A percentile compares a stretch with the other conserved stretches of the same genome.
These are phyloP conservation scores for Arthroderma uncinatum DNA, from an alignment of 2,329 filamentous ascomycete species.

Conservation along the genomic window DNA sequence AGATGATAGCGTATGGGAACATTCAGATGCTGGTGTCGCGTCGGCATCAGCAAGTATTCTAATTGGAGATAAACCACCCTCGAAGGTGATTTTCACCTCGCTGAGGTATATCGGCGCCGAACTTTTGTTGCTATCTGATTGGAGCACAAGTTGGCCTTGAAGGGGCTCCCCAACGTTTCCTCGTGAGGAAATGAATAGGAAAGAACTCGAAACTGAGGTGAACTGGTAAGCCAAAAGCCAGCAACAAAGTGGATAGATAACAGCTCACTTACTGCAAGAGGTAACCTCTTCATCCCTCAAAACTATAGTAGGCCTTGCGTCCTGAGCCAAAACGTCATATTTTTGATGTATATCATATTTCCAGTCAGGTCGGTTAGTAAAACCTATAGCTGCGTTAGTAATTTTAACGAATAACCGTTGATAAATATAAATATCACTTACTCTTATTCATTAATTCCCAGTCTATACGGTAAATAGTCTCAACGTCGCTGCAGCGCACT, in stretches of 20 bases:
- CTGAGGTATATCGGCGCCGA: slow-evolving; percentile 40
- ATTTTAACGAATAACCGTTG: not conserved
- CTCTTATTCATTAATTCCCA: slow-evolving; percentile 44
- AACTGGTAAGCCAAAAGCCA: not conserved
- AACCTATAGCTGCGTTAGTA: slow-evolving; percentile 21
- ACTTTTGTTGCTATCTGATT: slow-evolving; percentile 37
- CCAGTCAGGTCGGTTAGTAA: slow-evolving; percentile 26
- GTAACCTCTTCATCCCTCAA: slow-evolving; percentile 39
- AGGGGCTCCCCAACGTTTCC: slow-evolving; percentile 51
- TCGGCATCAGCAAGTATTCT: slow-evolving; percentile 28
- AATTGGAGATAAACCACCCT: slow-evolving; percentile 38
- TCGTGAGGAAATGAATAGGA: slow-evolving; percentile 44
- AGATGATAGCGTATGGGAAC: slow-evolving; percentile 21
- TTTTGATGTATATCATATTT: slow-evolving; percentile 40
- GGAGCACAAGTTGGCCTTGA: slow-evolving; percentile 44
- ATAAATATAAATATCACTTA: slow-evolving; percentile 16
- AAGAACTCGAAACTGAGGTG: slow-evolving; percentile 38
- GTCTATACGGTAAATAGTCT: slow-evolving; percentile 42
- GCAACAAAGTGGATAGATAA: not conserved
- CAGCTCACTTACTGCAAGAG: slow-evolving; percentile 36
- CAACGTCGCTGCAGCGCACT: slow-evolving; percentile 33
- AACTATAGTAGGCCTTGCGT: slow-evolving; percentile 36
- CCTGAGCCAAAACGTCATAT: slow-evolving; percentile 28
- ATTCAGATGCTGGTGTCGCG: slow-evolving; percentile 12
- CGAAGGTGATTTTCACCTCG: slow-evolving; percentile 42